Conservation (phyloP, 176 grass and related monocot genomes). For the Oryza meyeriana region DNA sequence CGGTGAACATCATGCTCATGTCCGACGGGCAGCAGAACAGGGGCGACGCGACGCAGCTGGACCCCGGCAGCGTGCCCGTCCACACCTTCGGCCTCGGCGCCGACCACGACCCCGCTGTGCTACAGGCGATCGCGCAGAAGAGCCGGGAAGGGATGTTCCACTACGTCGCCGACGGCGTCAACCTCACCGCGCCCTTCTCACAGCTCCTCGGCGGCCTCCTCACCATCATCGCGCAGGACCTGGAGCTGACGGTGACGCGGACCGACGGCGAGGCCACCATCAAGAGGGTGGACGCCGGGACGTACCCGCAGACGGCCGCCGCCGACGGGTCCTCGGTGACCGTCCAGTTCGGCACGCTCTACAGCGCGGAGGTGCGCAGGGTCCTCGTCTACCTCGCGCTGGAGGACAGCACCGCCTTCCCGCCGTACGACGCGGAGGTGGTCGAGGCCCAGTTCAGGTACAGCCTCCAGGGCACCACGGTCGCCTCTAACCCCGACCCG, state of each 20-base stretch:
- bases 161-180: neutral
- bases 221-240: constrained; percentile 30
- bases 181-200: neutral
- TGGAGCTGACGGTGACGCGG: constrained; percentile 5
- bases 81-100: constrained; percentile 27
- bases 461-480: neutral
- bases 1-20: constrained; percentile 23
- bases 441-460: neutral
- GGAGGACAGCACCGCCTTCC: neutral
- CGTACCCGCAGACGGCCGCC: neutral
- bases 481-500: neutral
- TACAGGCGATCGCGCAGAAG: neutral
- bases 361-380: constrained; percentile 8
- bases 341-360: constrained; percentile 35
- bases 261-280: neutral
- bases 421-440: neutral
- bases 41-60: neutral
- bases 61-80: neutral
- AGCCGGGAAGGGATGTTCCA: constrained; percentile 11
- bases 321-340: neutral
- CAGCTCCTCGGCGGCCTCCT: constrained; percentile 31
- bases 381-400: constrained; percentile 1
- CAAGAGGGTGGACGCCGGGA: neutral
- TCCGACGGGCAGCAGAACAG: neutral
- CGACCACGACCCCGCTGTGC: neutral